Base-by-base conservation (phyloP, 1,139 yeast species). In the Geotrichum bryndzae region DNA sequence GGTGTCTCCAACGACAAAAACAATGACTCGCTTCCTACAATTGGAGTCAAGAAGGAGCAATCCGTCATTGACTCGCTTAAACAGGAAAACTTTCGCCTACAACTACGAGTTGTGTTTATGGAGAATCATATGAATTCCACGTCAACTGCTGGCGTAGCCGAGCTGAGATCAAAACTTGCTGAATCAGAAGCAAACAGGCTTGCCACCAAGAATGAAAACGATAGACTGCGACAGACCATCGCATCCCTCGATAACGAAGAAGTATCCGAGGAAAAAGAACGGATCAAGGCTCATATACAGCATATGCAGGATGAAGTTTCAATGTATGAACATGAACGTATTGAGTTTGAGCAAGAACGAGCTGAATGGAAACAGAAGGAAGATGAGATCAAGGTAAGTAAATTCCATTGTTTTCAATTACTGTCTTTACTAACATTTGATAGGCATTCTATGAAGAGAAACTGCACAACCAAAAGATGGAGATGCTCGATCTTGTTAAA, bases 71-170 rank as follows among this genome's bases (percentile, higher is more conserved):
- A 67, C 22, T 48, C 56, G 2, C 58, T 66, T 22, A 53, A 59
- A 22, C 63, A 65, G 25, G 69, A 67, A 52, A 66, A 62, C 51
- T 67, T 65, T 46, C 64, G 63, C 33, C 64, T 67, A 18, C 65
- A 67, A 58, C 58, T 67, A 23, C 58, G 59, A 23, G 64, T 67
- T 56, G 63, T 65, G 4, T 57, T 65, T n/a, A 61, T 65, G 59
- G 68, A 66, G 51, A 56, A 59, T 10, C 65, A 63, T 53, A 45
- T 63, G 11, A 57, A 59, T 33, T 57, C 60, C 15, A 58, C 62
- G 7, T 65, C 68, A 27, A 63, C 61, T 6, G 61, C 63, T 25
- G 68, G 68, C 1, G 65, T 67, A 3, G 67, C 67, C 1, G 67
- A 66, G 33, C 59, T 67, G 23, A 55, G 62, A 46, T 65, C 62